Conservation (phyloP, 345 rosid species). For the Eucalyptus tenuipes region DNA sequence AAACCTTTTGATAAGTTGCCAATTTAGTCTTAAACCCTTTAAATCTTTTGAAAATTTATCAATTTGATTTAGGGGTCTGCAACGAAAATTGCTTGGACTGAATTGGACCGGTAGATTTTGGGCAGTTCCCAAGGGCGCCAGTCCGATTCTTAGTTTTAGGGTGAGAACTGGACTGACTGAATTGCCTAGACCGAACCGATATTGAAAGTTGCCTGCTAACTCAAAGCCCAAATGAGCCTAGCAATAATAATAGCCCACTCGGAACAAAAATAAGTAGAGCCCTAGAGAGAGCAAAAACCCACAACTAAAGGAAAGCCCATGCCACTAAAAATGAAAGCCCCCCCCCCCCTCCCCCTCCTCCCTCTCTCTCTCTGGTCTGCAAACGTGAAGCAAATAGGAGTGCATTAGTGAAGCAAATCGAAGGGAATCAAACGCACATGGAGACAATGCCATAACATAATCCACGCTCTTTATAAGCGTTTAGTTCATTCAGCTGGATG, state of each 20-base stretch:
- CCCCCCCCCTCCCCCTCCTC: not conserved
- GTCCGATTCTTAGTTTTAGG: too few species aligned
- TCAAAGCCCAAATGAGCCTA: not conserved
- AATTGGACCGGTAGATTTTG: accelerated
- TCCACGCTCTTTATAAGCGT: not conserved
- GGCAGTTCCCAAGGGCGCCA: too few species aligned
- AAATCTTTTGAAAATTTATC: too few species aligned
- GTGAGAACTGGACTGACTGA: too few species aligned
- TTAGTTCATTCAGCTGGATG: not conserved
- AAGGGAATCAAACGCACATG: not conserved
- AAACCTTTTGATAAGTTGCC: too few species aligned
- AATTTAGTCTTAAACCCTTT: too few species aligned
- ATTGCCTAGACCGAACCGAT: too few species aligned
- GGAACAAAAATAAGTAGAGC: not conserved
- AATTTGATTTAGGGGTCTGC: not conserved
- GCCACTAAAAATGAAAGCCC: not conserved
- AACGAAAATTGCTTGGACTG: not conserved
- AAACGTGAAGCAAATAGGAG: not conserved
- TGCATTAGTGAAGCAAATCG: not conserved
- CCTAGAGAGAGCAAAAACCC: too few species aligned
- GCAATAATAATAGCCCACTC: not conserved
- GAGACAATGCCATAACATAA: not conserved
- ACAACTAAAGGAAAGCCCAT: not conserved
- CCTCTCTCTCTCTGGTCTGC: too few species aligned
- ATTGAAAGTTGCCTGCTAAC: not conserved